phyloP scores from a whole-genome alignment of 1,284 basidiomycete species.

The Cryptococcus wingfieldii region DNA sequence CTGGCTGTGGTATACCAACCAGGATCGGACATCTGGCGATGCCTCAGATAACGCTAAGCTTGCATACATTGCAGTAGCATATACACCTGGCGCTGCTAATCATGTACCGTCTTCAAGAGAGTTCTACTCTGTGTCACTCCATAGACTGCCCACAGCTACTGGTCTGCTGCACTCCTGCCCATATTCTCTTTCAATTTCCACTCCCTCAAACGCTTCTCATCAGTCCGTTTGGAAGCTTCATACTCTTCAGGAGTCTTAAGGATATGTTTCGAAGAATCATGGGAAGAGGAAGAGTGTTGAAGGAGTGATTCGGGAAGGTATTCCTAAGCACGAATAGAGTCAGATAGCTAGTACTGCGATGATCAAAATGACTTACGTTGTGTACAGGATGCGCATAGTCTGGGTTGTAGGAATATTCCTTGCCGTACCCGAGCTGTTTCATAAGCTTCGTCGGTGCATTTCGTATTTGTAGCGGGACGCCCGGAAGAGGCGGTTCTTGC shows the following conservation, averaged over 20 bases:
- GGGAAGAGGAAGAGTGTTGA: conserved; percentile 34
- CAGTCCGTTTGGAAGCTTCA: conserved; percentile 60
- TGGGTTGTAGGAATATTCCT: conserved; percentile 75
- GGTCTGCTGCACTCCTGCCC: conserved; percentile 37
- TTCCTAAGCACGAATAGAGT: conserved; percentile 34
- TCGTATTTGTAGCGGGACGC: conserved; percentile 69
- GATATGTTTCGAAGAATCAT: conserved; percentile 27
- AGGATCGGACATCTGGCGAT: too few species aligned
- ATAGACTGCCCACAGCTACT: too few species aligned
- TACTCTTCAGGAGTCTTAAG: conserved; percentile 60
- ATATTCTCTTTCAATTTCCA: conserved; percentile 69
- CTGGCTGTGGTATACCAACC: too few species aligned
- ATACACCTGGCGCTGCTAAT: too few species aligned
- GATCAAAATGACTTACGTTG: conserved; percentile 54
- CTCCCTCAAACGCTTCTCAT: conserved; percentile 62
- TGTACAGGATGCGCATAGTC: conserved; percentile 69
- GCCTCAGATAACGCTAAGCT: too few species aligned
- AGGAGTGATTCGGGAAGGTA: conserved; percentile 51
- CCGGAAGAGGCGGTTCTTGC: conserved; percentile 46
- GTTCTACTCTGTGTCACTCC: too few species aligned
- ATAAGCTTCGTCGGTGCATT: conserved; percentile 82
- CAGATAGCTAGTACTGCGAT: neutral
- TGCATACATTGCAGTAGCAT: too few species aligned
- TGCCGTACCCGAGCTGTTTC: conserved; percentile 72
- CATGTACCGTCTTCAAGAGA: too few species aligned